These are phyloP conservation scores for Dissophora globulifera DNA, from an alignment of 192 early-diverging fungal genomes.

Conservation along the genomic window DNA sequence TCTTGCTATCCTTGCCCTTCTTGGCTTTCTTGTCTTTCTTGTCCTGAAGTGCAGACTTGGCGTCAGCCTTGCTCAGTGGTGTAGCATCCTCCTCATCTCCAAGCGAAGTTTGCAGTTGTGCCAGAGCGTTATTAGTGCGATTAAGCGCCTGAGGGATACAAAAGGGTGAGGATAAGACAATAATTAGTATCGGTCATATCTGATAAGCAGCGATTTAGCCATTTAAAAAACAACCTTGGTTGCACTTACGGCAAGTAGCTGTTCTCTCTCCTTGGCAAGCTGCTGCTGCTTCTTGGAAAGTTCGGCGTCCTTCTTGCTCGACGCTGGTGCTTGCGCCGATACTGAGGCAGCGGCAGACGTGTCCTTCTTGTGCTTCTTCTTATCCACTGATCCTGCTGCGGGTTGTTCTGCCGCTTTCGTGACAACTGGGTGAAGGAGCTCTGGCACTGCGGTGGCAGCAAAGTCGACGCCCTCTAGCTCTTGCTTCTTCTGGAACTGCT, in stretches of 20 bases:
- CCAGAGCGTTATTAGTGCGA: constrained; percentile 48
- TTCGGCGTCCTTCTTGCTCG: constrained; percentile 21
- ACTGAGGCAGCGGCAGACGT: constrained; percentile 5
- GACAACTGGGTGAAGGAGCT: constrained; percentile 6
- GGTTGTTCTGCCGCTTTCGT: constrained; percentile 1
- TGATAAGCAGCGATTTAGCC: too few relatives aligned
- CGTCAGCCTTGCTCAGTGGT: constrained; percentile 28
- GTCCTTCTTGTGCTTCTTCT: constrained; percentile 6
- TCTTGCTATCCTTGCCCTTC: constrained; percentile 31
- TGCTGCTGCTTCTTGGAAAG: constrained; percentile 46
- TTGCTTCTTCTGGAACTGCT: constrained; percentile 52
- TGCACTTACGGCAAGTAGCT: constrained; percentile 35
- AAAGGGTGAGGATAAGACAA: not conserved
- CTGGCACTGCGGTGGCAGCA: not conserved
- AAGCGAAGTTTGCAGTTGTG: constrained; percentile 38
- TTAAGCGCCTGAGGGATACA: constrained; percentile 19
- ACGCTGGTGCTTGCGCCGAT: not conserved
- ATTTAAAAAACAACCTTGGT: too few relatives aligned
- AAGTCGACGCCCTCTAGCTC: constrained; percentile 34
- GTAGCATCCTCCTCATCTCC: constrained; percentile 39
- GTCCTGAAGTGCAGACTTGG: constrained; percentile 23
- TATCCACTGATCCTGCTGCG: not conserved
- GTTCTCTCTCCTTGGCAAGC: constrained; percentile 47
- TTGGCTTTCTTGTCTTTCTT: constrained; percentile 40
- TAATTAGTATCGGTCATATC: too few relatives aligned